Percentiles rank a stretch among this genome's conserved stretches.
Conservation (phyloP, 2,329 filamentous ascomycete species). For the Fusarium sp. region DNA sequence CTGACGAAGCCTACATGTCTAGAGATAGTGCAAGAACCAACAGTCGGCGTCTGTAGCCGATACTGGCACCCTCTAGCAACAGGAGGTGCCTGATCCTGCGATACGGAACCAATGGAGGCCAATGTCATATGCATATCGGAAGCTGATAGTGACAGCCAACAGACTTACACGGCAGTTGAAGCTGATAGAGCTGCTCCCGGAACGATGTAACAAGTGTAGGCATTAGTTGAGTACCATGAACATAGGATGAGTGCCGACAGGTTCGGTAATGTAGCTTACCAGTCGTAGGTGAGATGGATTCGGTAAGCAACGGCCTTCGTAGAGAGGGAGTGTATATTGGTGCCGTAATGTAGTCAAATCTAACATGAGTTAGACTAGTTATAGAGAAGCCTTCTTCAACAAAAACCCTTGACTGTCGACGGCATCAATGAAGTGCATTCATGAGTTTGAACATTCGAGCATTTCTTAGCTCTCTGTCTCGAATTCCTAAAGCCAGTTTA, state of each 20-base stretch:
- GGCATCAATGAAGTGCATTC: background rate
- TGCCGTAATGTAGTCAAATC: too few relatives aligned
- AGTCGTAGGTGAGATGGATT: background rate
- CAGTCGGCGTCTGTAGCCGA: background rate
- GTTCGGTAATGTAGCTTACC: too few relatives aligned
- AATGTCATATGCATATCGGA: conserved; percentile 5
- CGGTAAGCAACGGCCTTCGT: too few relatives aligned
- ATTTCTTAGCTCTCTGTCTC: background rate
- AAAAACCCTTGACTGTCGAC: background rate
- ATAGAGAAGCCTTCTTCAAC: background rate
- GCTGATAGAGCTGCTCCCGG: background rate
- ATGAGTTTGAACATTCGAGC: too few relatives aligned
- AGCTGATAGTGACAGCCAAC: background rate
- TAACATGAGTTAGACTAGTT: background rate
- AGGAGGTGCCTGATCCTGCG: background rate
- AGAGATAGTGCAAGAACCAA: background rate
- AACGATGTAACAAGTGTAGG: too few relatives aligned
- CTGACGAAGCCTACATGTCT: conserved; percentile 3
- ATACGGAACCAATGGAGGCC: conserved; percentile 10
- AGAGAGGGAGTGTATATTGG: too few relatives aligned
- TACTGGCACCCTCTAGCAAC: background rate
- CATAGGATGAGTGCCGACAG: too few relatives aligned
- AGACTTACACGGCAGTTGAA: background rate
- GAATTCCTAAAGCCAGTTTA: too few relatives aligned
- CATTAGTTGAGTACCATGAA: too few relatives aligned